These are phyloP conservation scores for Zalerion maritima DNA, from an alignment of 495 filamentous ascomycete species.

Conservation along the genomic window DNA sequence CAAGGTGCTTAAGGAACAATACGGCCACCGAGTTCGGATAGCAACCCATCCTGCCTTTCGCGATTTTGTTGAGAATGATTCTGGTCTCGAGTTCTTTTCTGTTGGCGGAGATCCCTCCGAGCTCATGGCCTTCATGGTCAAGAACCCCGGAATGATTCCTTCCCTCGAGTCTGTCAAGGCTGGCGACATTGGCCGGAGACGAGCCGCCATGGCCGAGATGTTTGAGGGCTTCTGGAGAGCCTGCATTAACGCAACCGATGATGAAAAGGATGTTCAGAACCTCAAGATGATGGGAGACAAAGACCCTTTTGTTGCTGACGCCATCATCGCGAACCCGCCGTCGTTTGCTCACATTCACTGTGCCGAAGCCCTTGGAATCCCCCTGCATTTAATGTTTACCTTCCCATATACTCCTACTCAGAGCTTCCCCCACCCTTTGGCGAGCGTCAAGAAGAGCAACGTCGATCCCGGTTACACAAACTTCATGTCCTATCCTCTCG, in stretches of 20 bases:
- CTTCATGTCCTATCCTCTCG: slow-evolving; percentile 58
- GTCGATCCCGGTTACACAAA: slow-evolving; percentile 47
- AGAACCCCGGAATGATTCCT: slow-evolving; percentile 60
- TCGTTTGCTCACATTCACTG: slow-evolving; percentile 53
- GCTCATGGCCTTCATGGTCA: slow-evolving; percentile 73
- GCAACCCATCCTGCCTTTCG: slow-evolving; percentile 56
- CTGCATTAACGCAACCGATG: slow-evolving; percentile 40
- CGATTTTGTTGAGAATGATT: slow-evolving; percentile 49
- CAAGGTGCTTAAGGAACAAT: slow-evolving; percentile 49
- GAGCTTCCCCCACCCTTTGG: slow-evolving; percentile 58
- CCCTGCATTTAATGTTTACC: slow-evolving; percentile 52
- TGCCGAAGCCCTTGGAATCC: slow-evolving; percentile 48
- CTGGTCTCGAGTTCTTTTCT: slow-evolving; percentile 53
- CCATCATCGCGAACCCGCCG: slow-evolving; percentile 58
- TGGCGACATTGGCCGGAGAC: slow-evolving; percentile 46
- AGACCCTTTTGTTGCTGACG: slow-evolving; percentile 49
- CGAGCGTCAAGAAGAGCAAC: slow-evolving; percentile 49
- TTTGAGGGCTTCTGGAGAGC: slow-evolving; percentile 47
- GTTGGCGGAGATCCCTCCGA: slow-evolving; percentile 60
- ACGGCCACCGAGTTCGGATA: slow-evolving; percentile 54
- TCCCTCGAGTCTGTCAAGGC: slow-evolving; percentile 46
- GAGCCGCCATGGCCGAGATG: slow-evolving; percentile 48
- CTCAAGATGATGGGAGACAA: slow-evolving; percentile 37
- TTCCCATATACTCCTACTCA: slow-evolving; percentile 54
- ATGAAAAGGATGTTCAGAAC: slow-evolving; percentile 36